phyloP scores from a whole-genome alignment of 768 basidiomycete species.

The Amanita muscaria region DNA sequence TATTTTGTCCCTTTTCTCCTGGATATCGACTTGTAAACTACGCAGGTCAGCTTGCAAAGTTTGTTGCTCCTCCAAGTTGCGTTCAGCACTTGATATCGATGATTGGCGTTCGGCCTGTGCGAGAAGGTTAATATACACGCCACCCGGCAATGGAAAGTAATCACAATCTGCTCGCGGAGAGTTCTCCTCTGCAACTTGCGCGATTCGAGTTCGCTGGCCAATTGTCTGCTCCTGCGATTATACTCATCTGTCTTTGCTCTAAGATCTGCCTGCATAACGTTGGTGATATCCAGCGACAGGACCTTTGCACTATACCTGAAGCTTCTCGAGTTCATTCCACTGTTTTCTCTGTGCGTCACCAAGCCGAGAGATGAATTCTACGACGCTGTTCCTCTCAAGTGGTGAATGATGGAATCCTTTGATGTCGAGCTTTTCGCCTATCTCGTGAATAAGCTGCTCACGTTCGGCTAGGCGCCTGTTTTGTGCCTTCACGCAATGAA shows the following conservation, averaged over 20 bases:
- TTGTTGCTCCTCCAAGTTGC: constrained; percentile 47
- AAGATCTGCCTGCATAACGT: constrained; percentile 40
- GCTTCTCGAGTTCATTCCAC: constrained; percentile 51
- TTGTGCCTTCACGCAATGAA: constrained; percentile 46
- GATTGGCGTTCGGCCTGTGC: constrained; percentile 41
- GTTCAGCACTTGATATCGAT: constrained; percentile 44
- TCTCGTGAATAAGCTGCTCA: constrained; percentile 64
- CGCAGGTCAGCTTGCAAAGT: constrained; percentile 44
- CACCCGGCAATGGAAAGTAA: background rate
- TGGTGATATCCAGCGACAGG: background rate
- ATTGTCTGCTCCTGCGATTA: constrained; percentile 43
- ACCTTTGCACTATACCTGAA: constrained; percentile 59
- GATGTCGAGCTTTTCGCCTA: constrained; percentile 60
- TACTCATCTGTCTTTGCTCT: constrained; percentile 55
- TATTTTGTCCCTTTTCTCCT: constrained; percentile 56
- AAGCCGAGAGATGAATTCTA: constrained; percentile 64
- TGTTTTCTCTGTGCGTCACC: constrained; percentile 55
- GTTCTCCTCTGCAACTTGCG: constrained; percentile 44
- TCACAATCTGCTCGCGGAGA: constrained; percentile 51
- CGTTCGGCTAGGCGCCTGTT: constrained; percentile 59
- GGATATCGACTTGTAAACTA: constrained; percentile 51
- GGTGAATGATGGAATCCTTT: constrained; percentile 66
- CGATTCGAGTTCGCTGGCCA: constrained; percentile 47
- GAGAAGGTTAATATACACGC: background rate
- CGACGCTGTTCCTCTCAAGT: constrained; percentile 60